Conservation (phyloP, 2,329 filamentous ascomycete genomes). For the Cercospora zeina region DNA sequence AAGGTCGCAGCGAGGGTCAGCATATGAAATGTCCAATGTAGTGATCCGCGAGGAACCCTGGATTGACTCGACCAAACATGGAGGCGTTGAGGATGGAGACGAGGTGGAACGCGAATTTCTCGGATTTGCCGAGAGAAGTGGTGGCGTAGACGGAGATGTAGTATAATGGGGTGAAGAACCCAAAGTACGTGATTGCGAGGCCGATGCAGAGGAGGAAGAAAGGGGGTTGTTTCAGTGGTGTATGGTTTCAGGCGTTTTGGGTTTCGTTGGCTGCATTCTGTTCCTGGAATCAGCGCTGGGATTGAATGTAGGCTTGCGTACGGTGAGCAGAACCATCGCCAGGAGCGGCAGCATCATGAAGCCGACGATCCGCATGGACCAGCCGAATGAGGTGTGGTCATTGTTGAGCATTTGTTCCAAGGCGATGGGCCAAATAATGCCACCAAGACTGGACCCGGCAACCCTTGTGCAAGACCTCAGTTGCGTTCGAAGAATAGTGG, state of each 20-base stretch:
- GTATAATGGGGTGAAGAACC: conserved; percentile 45
- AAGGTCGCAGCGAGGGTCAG: conserved; percentile 42
- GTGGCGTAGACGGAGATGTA: conserved; percentile 43
- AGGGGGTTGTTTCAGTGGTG: conserved; percentile 27
- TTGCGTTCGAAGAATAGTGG: conserved; percentile 52
- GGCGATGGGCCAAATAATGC: conserved; percentile 45
- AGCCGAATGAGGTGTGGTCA: conserved; percentile 53
- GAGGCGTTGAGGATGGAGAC: conserved; percentile 47
- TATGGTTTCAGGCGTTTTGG: conserved; percentile 24
- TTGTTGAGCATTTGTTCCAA: conserved; percentile 51
- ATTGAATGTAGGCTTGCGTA: conserved; percentile 3
- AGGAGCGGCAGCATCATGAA: conserved; percentile 52
- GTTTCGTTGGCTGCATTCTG: background rate
- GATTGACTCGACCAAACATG: conserved; percentile 45
- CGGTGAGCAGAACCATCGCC: conserved; percentile 24
- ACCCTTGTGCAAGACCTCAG: conserved; percentile 49
- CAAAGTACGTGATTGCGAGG: conserved; percentile 31
- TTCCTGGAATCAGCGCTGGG: background rate
- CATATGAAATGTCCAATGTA: conserved; percentile 44
- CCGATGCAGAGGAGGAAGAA: conserved; percentile 33
- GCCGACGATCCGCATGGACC: conserved; percentile 54
- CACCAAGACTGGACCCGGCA: conserved; percentile 21
- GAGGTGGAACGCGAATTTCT: conserved; percentile 37
- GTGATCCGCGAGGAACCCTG: conserved; percentile 45
- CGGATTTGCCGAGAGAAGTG: conserved; percentile 30